Evolutionary conservation across 1,284 basidiomycete species (phyloP), one percentile per base, ranked within the genome.

Genomic region (Irpex lacteus): DNA sequence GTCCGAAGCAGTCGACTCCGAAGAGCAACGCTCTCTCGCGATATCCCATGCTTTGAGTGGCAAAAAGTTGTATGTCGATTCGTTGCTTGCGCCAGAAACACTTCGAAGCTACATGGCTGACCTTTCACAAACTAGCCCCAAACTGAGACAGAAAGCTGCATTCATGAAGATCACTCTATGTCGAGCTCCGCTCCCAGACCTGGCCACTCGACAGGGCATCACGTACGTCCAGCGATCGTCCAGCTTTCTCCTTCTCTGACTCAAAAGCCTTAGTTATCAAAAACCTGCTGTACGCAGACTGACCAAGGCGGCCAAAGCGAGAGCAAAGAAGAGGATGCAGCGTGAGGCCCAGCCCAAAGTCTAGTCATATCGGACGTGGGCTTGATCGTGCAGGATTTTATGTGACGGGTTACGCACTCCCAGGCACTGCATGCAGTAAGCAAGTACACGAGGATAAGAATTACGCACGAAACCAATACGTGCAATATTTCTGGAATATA

Each of bases 91-190:
- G 18, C 50, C 13, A 52, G 8, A 52, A 15, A 11, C 40, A 44
- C 15, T 2, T 15, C 38, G 4, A 26, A 26, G 26, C 4, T 52
- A 52, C 80, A 15, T 34, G 7, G 18, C 50, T 59, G 55, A 56
- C 32, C 58, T 65, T 52, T 56, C 47, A 49, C 55, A 60, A 15
- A 32, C 21, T 13, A 92, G 92, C 67, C 76, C 86, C 6, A 85
- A 84, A 66, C 83, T 86, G 72, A 82, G 81, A 5, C 85, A 88
- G 69, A 85, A 83, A 1, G 9, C 7, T 56, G 89, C 92, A 0
- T 93, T 86, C 69, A 90, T 95, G 85, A 85, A 84, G 67, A 81
- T 95, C 66, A 94, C 88, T 0, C 77, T 95, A 0, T 88, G 85
- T 15, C 78, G 80, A 32, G 71, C 70, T 54, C 79, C 83, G 44